phyloP scores from a whole-genome alignment of 179 eudicot genomes.

The Spinacia oleracea region DNA sequence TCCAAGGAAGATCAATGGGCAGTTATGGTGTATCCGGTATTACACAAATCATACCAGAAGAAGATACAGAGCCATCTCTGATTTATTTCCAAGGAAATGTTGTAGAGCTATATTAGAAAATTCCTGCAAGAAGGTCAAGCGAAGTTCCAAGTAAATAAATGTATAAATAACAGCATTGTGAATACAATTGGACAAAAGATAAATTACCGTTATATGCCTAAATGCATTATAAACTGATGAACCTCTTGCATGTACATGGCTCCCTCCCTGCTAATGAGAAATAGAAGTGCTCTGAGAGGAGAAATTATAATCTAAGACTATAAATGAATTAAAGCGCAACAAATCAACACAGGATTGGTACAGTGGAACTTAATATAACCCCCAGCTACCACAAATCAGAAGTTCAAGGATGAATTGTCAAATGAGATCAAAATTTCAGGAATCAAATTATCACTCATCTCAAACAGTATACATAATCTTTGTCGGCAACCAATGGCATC shows the following conservation, averaged over 20 bases:
- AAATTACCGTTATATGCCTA: slow-evolving; percentile 69
- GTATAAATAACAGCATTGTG: background rate
- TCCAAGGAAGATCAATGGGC: background rate
- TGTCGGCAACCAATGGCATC: background rate
- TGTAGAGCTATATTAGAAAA: slow-evolving; percentile 80
- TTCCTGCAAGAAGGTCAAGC: slow-evolving; percentile 48
- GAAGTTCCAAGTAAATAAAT: background rate
- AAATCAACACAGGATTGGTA: background rate
- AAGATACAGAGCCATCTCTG: slow-evolving; percentile 58
- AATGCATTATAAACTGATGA: slow-evolving; percentile 64
- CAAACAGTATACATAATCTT: background rate
- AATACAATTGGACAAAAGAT: slow-evolving; percentile 4
- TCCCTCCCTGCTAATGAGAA: slow-evolving; percentile 67
- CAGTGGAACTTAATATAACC: background rate
- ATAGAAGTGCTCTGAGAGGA: background rate
- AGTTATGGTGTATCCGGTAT: background rate
- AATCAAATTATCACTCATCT: background rate
- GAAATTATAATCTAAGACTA: background rate
- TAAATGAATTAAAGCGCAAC: background rate
- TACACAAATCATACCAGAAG: slow-evolving; percentile 54
- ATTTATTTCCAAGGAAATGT: slow-evolving; percentile 57
- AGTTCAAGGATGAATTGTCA: background rate
- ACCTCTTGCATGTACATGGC: slow-evolving; percentile 89
- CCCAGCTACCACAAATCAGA: background rate
- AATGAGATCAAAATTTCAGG: background rate